Base-by-base conservation (phyloP, 257 asterid genomes). In the Osmanthus fragrans region DNA sequence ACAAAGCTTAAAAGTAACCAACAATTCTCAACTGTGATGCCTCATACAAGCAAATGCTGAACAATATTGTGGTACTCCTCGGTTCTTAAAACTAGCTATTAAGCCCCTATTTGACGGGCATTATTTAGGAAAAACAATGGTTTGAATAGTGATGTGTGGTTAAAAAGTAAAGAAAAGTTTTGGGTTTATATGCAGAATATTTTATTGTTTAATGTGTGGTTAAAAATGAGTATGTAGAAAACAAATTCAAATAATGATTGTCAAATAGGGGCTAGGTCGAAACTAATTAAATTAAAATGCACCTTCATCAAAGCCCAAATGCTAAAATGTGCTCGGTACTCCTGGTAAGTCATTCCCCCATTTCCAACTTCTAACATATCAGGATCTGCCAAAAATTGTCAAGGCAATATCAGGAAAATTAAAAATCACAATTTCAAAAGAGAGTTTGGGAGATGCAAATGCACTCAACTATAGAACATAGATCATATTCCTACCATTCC, bases 271-370 rank as follows among this genome's bases (percentile, higher is more conserved):
- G 47, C 10, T 10, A 45, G 65, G 37, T 7, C 1, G 8, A 78
- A 76, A 75, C 37, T 47, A 16, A 34, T 33, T 39, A 33, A 33
- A 6, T 21, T 60, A 56, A 78, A 58, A 27, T 63, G 74, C 36
- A 93, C 99, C 99, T 96, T 96, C 98, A 93, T 92, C 81, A 96
- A 82, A 76, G 98, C 96, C 99, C 99, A 96, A 76, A 96, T 89
- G 88, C 98, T 96, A 83, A 93, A 96, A 87, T 96, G 99, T 51
- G 96, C 90, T 76, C 89, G 90, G 85, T 96, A 96, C 84, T 96
- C 99, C 70, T 85, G 81, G 79, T 86, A 78, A 72, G 86, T 86
- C 99, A 96, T 96, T 78, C 98, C 99, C 56, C 98, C 98, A 79
- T 96, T 96, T 36, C 99, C 99, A 83, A 96, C 97, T 86, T 96